A percentile compares a stretch with the other conserved stretches of the same genome.
These are phyloP conservation scores for Neonectria neomacrospora DNA, from an alignment of 2,329 filamentous ascomycete genomes.

Conservation along the genomic window DNA sequence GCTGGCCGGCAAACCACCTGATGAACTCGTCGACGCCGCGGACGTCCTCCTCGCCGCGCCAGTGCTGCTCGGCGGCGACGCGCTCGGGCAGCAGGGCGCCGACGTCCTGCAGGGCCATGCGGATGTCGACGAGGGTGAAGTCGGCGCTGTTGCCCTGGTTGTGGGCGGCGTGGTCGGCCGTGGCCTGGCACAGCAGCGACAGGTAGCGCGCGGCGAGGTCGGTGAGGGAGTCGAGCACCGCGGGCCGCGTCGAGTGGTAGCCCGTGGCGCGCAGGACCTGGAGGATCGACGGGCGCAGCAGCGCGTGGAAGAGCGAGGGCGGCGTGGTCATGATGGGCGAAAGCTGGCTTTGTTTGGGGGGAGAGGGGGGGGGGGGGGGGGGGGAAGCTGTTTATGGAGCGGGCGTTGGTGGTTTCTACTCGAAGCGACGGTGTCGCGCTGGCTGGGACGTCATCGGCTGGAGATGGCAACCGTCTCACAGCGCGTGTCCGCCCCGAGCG, in stretches of 20 bases:
- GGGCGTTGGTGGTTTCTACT: constrained; percentile 28
- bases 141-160: constrained; percentile 68
- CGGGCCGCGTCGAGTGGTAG: constrained; percentile 84
- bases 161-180: constrained; percentile 76
- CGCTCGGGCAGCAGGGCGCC: constrained; percentile 78
- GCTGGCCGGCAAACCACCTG: constrained; percentile 78
- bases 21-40: constrained; percentile 82
- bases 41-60: constrained; percentile 77
- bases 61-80: constrained; percentile 74
- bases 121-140: constrained; percentile 75
- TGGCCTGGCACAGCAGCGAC: constrained; percentile 75
- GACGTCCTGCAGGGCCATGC: constrained; percentile 84
- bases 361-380: too few species aligned
- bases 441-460: constrained; percentile 47
- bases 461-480: constrained; percentile 36
- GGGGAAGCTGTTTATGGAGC: neutral
- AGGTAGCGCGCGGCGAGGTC: constrained; percentile 88
- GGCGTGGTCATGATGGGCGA: constrained; percentile 57
- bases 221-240: constrained; percentile 87
- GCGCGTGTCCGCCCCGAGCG: constrained; percentile 46
- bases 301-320: constrained; percentile 71
- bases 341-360: neutral
- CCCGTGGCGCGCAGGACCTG: constrained; percentile 93
- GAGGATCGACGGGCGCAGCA: constrained; percentile 86
- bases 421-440: constrained; percentile 43